Base-by-base conservation (phyloP, 257 asterid species). In the Parsonsia alboflavescens region DNA sequence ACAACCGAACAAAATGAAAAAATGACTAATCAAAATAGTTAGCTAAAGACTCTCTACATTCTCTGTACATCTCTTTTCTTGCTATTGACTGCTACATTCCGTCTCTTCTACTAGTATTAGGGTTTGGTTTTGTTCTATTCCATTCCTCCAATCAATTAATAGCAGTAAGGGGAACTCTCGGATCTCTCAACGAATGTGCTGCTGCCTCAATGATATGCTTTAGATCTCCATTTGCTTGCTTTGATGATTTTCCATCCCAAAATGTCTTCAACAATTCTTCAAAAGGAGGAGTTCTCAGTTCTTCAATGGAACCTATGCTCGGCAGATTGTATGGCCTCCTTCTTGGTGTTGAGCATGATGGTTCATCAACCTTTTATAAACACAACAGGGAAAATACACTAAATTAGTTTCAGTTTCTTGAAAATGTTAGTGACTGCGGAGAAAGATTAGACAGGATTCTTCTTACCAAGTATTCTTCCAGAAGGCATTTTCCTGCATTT, bases 401-500 rank as follows among this genome's bases (percentile, higher is more conserved):
- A 63, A 33, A n/a, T n/a, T 19, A 36, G 7, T 2, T 39, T 36
- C 26, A 11, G 26, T 26, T 24, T 22, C 39, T 58, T 26, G 41
- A 58, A 58, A 19, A 15, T 63, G 24, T n/a, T 63, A 3, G 2
- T 6, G 24, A 49, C 28, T 42, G 36, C 74, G 19, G 49, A 15
- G 36, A 21, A 9, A 5, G 26, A 24, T 15, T 10, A 7, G 68
- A 11, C 0, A 17, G 24, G 49, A 41, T 22, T 26, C n/a, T 44
- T 66, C 85, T 86, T 84, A 95, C 99, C 96, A 74, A 71, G 61
- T 95, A 95, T 75, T 95, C 96, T 78, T 92, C 87, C 46, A 85
- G 85, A 42, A 95, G 94, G 84, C 98, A 95, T 83, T 86, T 89
- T 77, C 96, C 98, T 52, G 98, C 96, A 75, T 87, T 83, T 64